Conservation (phyloP, 768 basidiomycete species). For the Lactarius vividus region DNA sequence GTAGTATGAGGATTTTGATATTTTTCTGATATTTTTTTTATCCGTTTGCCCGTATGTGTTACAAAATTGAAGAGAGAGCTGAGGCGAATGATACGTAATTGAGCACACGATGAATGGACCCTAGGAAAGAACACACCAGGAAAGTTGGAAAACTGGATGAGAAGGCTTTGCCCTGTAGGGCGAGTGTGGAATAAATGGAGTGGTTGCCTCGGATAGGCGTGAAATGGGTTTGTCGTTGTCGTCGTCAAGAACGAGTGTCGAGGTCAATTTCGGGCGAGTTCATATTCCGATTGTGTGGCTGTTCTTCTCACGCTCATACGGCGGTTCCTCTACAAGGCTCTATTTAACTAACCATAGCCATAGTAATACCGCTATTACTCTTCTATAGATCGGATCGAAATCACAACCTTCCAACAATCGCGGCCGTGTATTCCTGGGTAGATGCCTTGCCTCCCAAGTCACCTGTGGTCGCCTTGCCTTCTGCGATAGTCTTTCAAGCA, state of each 20-base stretch:
- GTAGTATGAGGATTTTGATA: constrained; percentile 36
- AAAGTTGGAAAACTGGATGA: constrained; percentile 43
- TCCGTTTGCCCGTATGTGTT: constrained; percentile 22
- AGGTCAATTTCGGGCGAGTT: constrained; percentile 5
- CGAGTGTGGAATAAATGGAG: constrained; percentile 68
- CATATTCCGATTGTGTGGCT: constrained; percentile 25
- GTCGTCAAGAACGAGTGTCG: constrained; percentile 26
- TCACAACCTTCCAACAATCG: constrained; percentile 74
- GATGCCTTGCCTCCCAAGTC: constrained; percentile 93
- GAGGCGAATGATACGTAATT: constrained; percentile 4
- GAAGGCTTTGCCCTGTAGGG: constrained; percentile 88
- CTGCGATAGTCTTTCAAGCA: constrained; percentile 80
- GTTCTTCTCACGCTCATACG: constrained; percentile 25
- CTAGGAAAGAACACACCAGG: constrained; percentile 40
- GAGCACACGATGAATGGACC: background rate
- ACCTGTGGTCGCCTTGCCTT: constrained; percentile 92
- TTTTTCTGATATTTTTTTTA: constrained; percentile 46
- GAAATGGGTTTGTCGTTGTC: constrained; percentile 43
- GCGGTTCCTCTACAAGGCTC: background rate
- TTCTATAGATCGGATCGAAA: constrained; percentile 19
- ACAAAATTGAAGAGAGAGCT: constrained; percentile 22
- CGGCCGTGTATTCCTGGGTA: constrained; percentile 84
- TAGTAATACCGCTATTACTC: background rate
- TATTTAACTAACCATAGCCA: background rate
- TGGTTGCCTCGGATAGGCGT: constrained; percentile 56